Conservation (phyloP, 306 rosid species). For the Cicer pinnatifidum region DNA sequence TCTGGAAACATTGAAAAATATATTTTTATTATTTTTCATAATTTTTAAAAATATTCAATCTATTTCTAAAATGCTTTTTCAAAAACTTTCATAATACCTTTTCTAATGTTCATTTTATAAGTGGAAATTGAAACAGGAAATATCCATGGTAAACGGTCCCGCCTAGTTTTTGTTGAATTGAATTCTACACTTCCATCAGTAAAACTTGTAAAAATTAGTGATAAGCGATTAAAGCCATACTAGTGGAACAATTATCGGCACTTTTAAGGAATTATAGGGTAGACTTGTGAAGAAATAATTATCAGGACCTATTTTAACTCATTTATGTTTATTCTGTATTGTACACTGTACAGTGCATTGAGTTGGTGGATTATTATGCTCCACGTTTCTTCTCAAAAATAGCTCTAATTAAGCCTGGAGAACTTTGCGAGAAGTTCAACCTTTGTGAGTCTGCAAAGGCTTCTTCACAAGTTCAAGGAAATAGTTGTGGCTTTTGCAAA, state of each 20-base stretch:
- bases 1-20: too few species aligned
- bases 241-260: neutral
- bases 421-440: slow-evolving; percentile 57
- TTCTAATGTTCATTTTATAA: too few species aligned
- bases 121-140: too few species aligned
- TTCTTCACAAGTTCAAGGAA: slow-evolving; percentile 56
- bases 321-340: slow-evolving; percentile 30
- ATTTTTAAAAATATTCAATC: too few species aligned
- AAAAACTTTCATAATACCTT: too few species aligned
- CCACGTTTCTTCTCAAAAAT: slow-evolving; percentile 70
- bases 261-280: neutral
- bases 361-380: slow-evolving; percentile 71
- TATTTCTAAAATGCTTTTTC: too few species aligned
- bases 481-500: slow-evolving; percentile 74
- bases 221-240: neutral
- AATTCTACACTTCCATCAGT: neutral
- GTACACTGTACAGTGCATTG: slow-evolving; percentile 60
- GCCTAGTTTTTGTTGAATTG: slow-evolving; percentile 4
- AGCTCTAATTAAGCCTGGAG: slow-evolving; percentile 56
- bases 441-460: slow-evolving; percentile 59
- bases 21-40: too few species aligned
- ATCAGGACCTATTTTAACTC: slow-evolving; percentile 1
- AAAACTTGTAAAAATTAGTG: slow-evolving; percentile 15
- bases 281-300: slow-evolving; percentile 19
- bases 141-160: too few species aligned